Evolutionary conservation across 176 grass and related monocot genomes (phyloP).

Genomic region (Elymus sibiricus): DNA sequence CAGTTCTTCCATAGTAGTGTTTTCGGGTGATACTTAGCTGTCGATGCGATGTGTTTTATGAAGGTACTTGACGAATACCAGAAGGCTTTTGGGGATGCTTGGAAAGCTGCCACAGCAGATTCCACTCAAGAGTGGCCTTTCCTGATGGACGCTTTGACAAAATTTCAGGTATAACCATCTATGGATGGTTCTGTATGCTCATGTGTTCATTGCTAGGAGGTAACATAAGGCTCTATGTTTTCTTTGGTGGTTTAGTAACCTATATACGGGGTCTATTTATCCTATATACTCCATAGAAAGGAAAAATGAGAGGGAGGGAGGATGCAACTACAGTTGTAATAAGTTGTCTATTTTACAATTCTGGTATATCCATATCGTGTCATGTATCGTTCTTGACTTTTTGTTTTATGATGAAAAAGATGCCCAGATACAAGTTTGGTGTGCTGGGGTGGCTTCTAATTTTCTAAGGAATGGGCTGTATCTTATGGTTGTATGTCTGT

Average conservation of each 20-base stretch:
- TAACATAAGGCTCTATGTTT: neutral
- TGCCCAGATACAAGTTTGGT: neutral
- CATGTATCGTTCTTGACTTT: neutral
- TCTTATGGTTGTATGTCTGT: neutral
- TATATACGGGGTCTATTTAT: neutral
- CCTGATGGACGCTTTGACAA: slow-evolving; percentile 76
- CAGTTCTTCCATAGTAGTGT: neutral
- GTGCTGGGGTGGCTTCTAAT: neutral
- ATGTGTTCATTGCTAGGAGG: neutral
- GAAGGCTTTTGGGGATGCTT: slow-evolving; percentile 88
- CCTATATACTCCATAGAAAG: neutral
- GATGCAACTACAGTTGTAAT: neutral
- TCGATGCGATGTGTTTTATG: slow-evolving; percentile 20
- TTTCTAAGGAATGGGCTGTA: neutral
- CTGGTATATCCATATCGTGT: neutral
- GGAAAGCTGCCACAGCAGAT: slow-evolving; percentile 64
- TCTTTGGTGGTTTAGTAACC: neutral
- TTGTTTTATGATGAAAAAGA: slow-evolving; percentile 8
- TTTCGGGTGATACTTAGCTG: neutral
- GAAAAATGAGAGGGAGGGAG: neutral
- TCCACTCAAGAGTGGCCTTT: slow-evolving; percentile 77
- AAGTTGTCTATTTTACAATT: neutral
- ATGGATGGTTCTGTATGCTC: neutral
- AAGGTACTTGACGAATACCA: slow-evolving; percentile 99
- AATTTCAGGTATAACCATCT: slow-evolving; percentile 70